Conservation (phyloP, 371 early-diverging fungal genomes). For the Circinella minor region DNA sequence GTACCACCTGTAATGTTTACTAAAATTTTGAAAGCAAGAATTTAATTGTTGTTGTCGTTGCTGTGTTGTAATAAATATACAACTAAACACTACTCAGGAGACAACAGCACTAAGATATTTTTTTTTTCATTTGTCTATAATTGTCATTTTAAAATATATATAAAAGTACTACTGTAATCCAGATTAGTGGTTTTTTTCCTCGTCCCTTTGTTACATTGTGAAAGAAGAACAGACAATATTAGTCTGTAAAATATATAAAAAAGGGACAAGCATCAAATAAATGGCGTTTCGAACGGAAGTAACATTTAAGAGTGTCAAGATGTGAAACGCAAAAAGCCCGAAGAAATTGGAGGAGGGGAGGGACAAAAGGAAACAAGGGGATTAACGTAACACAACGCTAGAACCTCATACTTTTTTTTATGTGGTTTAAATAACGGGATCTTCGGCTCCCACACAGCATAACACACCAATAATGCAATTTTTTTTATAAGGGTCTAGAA, state of each 20-base stretch:
- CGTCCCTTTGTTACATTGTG: not conserved
- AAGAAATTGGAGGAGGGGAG: too few relatives aligned
- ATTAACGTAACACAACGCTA: not conserved
- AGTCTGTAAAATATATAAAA: not conserved
- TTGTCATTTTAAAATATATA: too few relatives aligned
- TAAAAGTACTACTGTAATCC: too few relatives aligned
- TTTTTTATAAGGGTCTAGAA: not conserved
- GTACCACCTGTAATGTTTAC: too few relatives aligned
- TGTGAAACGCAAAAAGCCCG: not conserved
- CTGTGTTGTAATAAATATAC: too few relatives aligned
- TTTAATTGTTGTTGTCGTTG: too few relatives aligned
- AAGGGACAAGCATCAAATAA: not conserved
- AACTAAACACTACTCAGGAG: too few relatives aligned
- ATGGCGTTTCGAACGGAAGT: not conserved
- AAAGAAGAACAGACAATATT: not conserved
- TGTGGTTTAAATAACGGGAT: not conserved
- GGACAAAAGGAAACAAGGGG: not conserved
- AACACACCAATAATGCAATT: too few relatives aligned
- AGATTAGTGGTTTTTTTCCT: too few relatives aligned
- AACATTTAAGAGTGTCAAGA: not conserved
- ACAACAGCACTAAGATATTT: too few relatives aligned
- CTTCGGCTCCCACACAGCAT: constrained; percentile 1
- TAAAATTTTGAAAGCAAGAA: too few relatives aligned
- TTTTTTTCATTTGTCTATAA: too few relatives aligned
- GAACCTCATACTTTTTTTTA: not conserved